phyloP scores from a whole-genome alignment of 1,284 basidiomycete species.

The Chiua sp. region DNA sequence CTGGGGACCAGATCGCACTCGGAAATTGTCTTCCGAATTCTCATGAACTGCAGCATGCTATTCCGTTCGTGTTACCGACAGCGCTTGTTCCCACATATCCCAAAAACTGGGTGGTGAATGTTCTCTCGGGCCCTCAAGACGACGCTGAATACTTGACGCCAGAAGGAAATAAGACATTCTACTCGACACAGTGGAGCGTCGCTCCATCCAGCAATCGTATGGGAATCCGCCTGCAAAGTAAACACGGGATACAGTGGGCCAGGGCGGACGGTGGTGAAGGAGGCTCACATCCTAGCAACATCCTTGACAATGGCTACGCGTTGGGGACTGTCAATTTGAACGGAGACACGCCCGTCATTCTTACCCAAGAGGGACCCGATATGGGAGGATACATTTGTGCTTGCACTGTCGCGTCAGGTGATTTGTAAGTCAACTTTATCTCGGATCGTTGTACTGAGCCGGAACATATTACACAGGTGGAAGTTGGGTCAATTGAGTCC shows the following conservation, averaged over 20 bases:
- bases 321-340: constrained; percentile 68
- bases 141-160: constrained; percentile 60
- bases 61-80: constrained; percentile 17
- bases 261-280: constrained; percentile 69
- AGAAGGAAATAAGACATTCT: constrained; percentile 54
- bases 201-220: constrained; percentile 65
- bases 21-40: constrained; percentile 36
- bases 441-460: constrained; percentile 6
- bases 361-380: constrained; percentile 67
- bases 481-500: constrained; percentile 67
- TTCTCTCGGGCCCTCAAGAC: constrained; percentile 68
- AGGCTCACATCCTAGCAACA: constrained; percentile 75
- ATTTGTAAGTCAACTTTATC: constrained; percentile 44
- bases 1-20: constrained; percentile 51
- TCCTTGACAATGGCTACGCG: constrained; percentile 72
- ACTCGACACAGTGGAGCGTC: constrained; percentile 55
- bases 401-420: constrained; percentile 57
- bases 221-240: constrained; percentile 55
- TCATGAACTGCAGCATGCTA: constrained; percentile 7
- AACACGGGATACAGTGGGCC: constrained; percentile 58
- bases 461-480: constrained; percentile 47
- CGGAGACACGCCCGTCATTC: constrained; percentile 74
- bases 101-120: constrained; percentile 55
- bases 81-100: constrained; percentile 51
- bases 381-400: constrained; percentile 68